Evolutionary conservation across 306 rosid genomes (phyloP), one percentile per base, ranked within the genome.

Genomic region (Mimosa pudica): DNA sequence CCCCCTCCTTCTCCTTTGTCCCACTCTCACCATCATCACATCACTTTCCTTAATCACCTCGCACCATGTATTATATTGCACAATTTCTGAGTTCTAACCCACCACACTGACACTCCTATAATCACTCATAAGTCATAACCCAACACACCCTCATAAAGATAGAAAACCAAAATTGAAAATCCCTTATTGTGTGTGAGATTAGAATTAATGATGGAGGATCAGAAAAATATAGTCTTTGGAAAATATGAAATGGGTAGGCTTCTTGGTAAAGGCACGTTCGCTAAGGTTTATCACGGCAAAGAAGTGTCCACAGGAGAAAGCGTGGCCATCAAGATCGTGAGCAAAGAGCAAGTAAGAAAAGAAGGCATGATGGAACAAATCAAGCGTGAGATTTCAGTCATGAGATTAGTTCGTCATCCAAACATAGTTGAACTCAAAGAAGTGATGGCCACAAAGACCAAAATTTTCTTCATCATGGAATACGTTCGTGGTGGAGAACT

Each of bases 231-330:
- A 17, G 17, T 90, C 81, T 88, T 90, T 58, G 90, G 80, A 2
- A 92, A 90, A 52, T 92, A 90, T 38, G 96, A 92, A 83, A 78
- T 86, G n/a, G 96, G 97, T 3, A 82, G 89, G 81, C 71, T 92
- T 0, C 82, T 92, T 73, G 97, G 96, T 2, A 90, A 89, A 73
- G 97, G 96, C n/a, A 92, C 97, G 10, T 92, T 90, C 64, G 96
- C 96, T 17, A 92, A 92, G 82, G 97, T 92, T 0, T 89, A 87
- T 66, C 73, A 89, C 41, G 97, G 87, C 6, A 89, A 80, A 79
- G 80, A 87, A 9, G 79, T 87, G 12, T 76, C 51, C 2, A 62
- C 90, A 5, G 90, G 91, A 5, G 92, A 86, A 10, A 85, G 97
- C 44, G 96, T 92, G 42, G 95, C 95, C 38, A 81, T 90, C 49